These are phyloP conservation scores for Nannizziopsis arthrosporioides DNA, from an alignment of 2,329 filamentous ascomycete species.

Conservation along the genomic window DNA sequence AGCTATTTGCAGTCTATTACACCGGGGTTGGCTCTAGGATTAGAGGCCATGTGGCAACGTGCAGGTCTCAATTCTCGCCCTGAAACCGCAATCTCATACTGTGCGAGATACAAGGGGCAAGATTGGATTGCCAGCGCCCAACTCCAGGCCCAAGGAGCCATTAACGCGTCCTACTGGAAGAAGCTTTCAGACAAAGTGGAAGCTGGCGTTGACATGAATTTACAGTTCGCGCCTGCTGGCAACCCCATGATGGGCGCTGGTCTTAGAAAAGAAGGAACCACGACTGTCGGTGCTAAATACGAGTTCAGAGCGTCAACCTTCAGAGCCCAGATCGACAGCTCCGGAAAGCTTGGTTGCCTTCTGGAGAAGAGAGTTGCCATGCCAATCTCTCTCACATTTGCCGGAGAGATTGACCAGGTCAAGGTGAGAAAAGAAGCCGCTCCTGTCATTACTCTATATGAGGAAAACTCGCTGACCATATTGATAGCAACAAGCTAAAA, in stretches of 20 bases:
- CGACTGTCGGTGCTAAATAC: slow-evolving; percentile 91
- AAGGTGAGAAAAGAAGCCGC: slow-evolving; percentile 53
- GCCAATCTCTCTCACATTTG: slow-evolving; percentile 85
- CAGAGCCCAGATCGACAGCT: slow-evolving; percentile 88
- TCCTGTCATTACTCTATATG: too few relatives aligned
- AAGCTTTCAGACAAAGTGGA: slow-evolving; percentile 88
- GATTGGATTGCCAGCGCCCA: slow-evolving; percentile 93
- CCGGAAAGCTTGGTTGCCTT: slow-evolving; percentile 83
- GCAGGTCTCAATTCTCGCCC: slow-evolving; percentile 71
- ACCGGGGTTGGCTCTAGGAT: slow-evolving; percentile 69
- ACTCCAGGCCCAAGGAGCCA: slow-evolving; percentile 72
- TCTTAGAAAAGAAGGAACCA: slow-evolving; percentile 72
- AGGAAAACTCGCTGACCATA: slow-evolving; percentile 7
- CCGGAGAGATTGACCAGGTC: slow-evolving; percentile 89
- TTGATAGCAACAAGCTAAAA: slow-evolving; percentile 77
- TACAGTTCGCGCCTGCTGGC: slow-evolving; percentile 61
- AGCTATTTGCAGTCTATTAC: slow-evolving; percentile 93
- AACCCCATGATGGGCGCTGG: slow-evolving; percentile 62
- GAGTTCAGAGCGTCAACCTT: slow-evolving; percentile 94
- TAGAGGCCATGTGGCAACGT: slow-evolving; percentile 92
- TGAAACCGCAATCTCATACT: slow-evolving; percentile 85
- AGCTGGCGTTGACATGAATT: slow-evolving; percentile 86
- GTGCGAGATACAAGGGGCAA: slow-evolving; percentile 74
- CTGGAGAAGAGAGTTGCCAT: slow-evolving; percentile 93
- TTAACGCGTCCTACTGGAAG: slow-evolving; percentile 91